Evolutionary conservation across 2,329 filamentous ascomycete genomes (phyloP), one percentile per base, ranked within the genome.

Genomic region (Arthroderma sp.): DNA sequence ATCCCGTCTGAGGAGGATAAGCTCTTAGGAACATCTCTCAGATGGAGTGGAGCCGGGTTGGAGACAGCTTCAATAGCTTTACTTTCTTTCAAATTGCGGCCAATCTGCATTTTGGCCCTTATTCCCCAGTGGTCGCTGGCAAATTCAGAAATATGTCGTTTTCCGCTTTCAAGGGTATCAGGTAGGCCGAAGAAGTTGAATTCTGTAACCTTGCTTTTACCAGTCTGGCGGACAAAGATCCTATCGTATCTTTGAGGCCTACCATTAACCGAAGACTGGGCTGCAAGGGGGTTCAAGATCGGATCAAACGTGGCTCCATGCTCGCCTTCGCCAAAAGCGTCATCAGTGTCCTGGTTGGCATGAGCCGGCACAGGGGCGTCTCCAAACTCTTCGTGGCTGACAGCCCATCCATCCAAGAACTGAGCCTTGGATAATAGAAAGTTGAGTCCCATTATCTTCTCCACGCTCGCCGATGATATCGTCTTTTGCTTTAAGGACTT

Each of bases 301-400:
- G 83, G 83, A 63, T 86, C 78, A 65, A 84, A 86, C 0, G 84
- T 87, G 2, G 82, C 81, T 1, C 82, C 83, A 60, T 81, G 75
- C 65, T 86, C 83, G 1, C 82, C 84, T 55, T 81, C 77, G 31
- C 76, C 77, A 0, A 60, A 15, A 76, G 71, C 9, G 67, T 64
- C 4, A 63, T 53, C 6, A 59, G 56, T 15, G 59, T 55, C 35
- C 63, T 54, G 21, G 61, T 60, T 13, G 64, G 59, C 67, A n/a
- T n/a, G n/a, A n/a, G n/a, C n/a, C n/a, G n/a, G n/a, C n/a, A n/a
- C n/a, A 3, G 71, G 72, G 35, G 70, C 72, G 38, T 77, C 76
- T 1, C 73, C 72, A 6, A 69, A 69, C 43, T 76, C 72, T 0
- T 77, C 65, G 17, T 75, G 72, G 13, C 77, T 72, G 28, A 73